Evolutionary conservation across 768 basidiomycete genomes (phyloP), one percentile per base, ranked within the genome.

Genomic region (Sutorius australiensis): DNA sequence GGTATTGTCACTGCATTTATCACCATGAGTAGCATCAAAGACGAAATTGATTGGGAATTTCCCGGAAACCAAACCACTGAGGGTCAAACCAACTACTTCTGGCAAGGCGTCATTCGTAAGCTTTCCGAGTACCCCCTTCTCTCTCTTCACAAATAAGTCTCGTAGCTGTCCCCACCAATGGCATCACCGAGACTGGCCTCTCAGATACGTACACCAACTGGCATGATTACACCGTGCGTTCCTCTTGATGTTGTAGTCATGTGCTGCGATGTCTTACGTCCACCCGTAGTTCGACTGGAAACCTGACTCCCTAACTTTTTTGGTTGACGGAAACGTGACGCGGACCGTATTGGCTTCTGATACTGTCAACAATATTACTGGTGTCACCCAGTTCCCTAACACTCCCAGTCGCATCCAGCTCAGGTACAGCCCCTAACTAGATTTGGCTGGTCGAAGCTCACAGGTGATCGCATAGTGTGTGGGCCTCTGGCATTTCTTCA

Each of bases 31-130:
- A 81, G 86, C 58, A 77, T 91, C 61, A 90, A 88, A 66, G 87
- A 90, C 62, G 90, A 92, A 65, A 88, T 92, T 47, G 89, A 92
- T 58, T 91, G 90, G 89, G 89, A 91, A 65, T 92, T 84, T 61
- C 86, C 88, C 50, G 87, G 88, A 6, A 73, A 73, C 42, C 62
- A 70, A 17, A 84, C 82, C 3, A 80, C 79, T 2, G 63, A 83
- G 50, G 91, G 76, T 9, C 92, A 95, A 70, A 84, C 82, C 36
- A 93, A 93, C 65, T 86, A 74, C 61, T 91, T 89, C 73, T 91
- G 87, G 87, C 81, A 87, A 64, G 85, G 85, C 28, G 49, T 75
- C 48, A 79, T 89, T 49, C 82, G 84, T 86, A 63, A 59, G 85
- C 75, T 34, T 39, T 6, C 16, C 6, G 24, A 28, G 19, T 3